A percentile compares a stretch with the other conserved stretches of the same genome.
Conservation (phyloP, 2,329 filamentous ascomycete genomes). For the Plenodomus lindquistii region DNA sequence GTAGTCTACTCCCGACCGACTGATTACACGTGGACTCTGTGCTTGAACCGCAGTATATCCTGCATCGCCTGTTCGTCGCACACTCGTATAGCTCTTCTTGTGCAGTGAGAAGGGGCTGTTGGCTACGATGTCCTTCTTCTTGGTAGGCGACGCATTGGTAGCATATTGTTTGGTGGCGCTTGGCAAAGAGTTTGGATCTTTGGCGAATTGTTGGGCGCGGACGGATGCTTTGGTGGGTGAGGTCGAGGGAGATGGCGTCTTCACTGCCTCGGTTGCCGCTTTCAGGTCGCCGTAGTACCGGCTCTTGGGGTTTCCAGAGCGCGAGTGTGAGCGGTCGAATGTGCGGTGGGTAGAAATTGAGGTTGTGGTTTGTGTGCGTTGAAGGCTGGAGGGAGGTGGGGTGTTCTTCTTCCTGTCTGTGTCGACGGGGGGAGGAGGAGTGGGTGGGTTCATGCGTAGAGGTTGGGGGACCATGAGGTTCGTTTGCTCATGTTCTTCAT, state of each 20-base stretch:
- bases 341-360: constrained; percentile 36
- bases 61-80: constrained; percentile 38
- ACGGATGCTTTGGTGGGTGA: constrained; percentile 28
- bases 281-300: constrained; percentile 54
- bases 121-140: constrained; percentile 11
- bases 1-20: constrained; percentile 53
- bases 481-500: constrained; percentile 31
- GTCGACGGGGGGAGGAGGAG: constrained; percentile 37
- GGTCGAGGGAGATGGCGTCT: constrained; percentile 28
- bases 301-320: constrained; percentile 44
- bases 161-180: constrained; percentile 38
- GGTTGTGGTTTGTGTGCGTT: constrained; percentile 29
- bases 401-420: constrained; percentile 18
- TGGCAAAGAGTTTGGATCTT: constrained; percentile 24
- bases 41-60: constrained; percentile 32
- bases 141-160: background rate
- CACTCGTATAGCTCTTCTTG: constrained; percentile 39
- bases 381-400: constrained; percentile 18
- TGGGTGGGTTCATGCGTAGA: constrained; percentile 53
- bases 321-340: constrained; percentile 33
- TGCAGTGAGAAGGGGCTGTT: constrained; percentile 36
- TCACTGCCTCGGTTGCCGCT: constrained; percentile 46
- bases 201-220: constrained; percentile 1
- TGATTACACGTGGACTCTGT: constrained; percentile 50
- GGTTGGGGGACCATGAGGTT: constrained; percentile 45